A percentile compares a stretch with the other conserved stretches of the same genome.
Conservation (phyloP, 2,329 filamentous ascomycete species). For the Calonectria crousiana region DNA sequence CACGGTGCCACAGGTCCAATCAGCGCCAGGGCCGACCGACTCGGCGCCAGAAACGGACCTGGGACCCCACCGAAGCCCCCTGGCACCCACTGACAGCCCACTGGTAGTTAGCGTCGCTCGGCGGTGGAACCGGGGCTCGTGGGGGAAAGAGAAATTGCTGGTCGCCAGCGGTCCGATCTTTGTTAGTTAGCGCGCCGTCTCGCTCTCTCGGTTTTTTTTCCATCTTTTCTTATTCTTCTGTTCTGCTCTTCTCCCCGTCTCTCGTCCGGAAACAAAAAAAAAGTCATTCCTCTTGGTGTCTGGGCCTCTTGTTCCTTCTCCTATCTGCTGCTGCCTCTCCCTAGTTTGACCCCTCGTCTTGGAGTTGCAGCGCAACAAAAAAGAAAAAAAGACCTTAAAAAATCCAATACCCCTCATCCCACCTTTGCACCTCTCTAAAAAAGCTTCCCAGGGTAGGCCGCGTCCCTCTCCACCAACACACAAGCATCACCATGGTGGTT, state of each 20-base stretch:
- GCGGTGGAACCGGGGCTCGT: constrained; percentile 20
- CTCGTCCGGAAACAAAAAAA: background rate
- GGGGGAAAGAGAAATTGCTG: constrained; percentile 32
- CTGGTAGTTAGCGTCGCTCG: constrained; percentile 15
- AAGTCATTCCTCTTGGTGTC: constrained; percentile 19
- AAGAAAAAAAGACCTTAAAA: constrained; percentile 9
- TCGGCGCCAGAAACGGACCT: constrained; percentile 42
- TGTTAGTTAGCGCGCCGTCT: constrained; percentile 9
- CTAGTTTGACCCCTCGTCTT: constrained; percentile 33
- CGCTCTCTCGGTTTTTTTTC: constrained; percentile 15
- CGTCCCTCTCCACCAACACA: constrained; percentile 10
- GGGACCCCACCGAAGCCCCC: constrained; percentile 15
- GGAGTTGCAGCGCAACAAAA: constrained; percentile 29
- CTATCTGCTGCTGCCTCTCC: constrained; percentile 44
- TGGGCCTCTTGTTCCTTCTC: constrained; percentile 7
- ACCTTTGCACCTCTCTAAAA: constrained; percentile 1
- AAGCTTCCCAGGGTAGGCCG: constrained; percentile 14
- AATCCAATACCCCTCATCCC: constrained; percentile 28
- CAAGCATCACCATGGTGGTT: constrained; percentile 5
- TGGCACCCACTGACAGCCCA: constrained; percentile 8
- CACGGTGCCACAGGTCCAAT: constrained; percentile 31
- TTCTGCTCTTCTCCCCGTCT: background rate
- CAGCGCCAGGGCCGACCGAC: constrained; percentile 11
- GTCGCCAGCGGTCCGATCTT: constrained; percentile 18
- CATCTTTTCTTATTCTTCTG: constrained; percentile 22